Percentiles rank a stretch among this genome's conserved stretches.
Evolutionary conservation across 352 stramenopile genomes (phyloP).

Genomic region (Phytophthora niederhauseri): DNA sequence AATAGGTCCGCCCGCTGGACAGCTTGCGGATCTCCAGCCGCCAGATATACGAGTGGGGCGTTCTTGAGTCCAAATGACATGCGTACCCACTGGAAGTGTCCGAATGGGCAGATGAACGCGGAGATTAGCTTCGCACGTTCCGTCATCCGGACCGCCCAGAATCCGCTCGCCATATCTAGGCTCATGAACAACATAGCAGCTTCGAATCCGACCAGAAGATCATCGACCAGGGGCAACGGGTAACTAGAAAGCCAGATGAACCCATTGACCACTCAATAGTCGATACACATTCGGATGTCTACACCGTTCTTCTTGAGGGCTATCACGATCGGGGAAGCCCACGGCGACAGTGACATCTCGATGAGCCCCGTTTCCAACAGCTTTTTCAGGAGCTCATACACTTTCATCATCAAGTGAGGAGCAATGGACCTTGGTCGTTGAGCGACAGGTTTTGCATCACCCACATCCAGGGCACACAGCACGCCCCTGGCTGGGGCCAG

Average conservation of each 20-base stretch:
- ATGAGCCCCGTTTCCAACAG: not conserved
- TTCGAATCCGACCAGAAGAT: not conserved
- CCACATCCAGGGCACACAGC: conserved; percentile 15
- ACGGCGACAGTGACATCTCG: not conserved
- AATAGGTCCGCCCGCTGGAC: too few species aligned
- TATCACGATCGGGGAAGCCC: not conserved
- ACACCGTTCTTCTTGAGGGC: not conserved
- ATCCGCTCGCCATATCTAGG: not conserved
- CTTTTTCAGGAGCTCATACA: not conserved
- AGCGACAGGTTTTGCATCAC: not conserved
- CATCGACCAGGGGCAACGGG: not conserved
- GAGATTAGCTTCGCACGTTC: not conserved
- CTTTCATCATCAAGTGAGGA: not conserved
- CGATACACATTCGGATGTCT: conserved; percentile 1
- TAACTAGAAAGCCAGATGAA: not conserved
- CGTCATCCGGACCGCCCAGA: not conserved
- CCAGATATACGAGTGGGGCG: too few species aligned
- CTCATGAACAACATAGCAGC: not conserved
- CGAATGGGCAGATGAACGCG: not conserved
- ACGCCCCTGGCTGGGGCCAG: not conserved
- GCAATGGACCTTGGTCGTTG: not conserved
- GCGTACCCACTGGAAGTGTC: too few species aligned
- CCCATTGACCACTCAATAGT: not conserved
- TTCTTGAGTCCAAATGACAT: too few species aligned
- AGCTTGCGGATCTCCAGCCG: too few species aligned